Percentiles rank a stretch among this genome's conserved stretches.
Conservation (phyloP, 2,329 filamentous ascomycete genomes). For the Bipolaris bicolor region DNA sequence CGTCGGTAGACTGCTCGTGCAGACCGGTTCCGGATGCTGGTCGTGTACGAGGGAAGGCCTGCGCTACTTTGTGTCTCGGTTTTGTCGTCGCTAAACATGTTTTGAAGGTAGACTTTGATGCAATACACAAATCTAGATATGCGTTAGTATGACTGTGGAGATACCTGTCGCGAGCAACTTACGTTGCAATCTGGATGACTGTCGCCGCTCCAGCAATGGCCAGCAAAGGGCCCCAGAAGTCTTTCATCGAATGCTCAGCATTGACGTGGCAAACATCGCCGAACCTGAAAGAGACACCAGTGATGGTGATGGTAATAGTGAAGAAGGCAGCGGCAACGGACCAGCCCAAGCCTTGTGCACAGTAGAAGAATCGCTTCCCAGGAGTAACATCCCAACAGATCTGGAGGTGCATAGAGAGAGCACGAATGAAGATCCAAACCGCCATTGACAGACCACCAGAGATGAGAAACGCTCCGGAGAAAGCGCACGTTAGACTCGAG, state of each 20-base stretch:
- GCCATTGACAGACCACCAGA: constrained; percentile 83
- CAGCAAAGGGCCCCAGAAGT: constrained; percentile 89
- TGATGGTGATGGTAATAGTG: constrained; percentile 77
- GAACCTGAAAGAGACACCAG: constrained; percentile 93
- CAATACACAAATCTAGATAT: constrained; percentile 70
- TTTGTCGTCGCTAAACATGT: constrained; percentile 73
- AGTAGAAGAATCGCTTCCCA: constrained; percentile 87
- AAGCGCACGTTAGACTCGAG: constrained; percentile 79
- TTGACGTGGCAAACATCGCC: constrained; percentile 94
- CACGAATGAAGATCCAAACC: constrained; percentile 90
- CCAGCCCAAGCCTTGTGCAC: constrained; percentile 81
- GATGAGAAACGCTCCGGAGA: constrained; percentile 84
- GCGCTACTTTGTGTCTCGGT: constrained; percentile 69
- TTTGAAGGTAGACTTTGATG: constrained; percentile 90
- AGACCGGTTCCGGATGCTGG: constrained; percentile 78
- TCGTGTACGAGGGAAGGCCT: constrained; percentile 69
- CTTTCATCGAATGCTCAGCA: constrained; percentile 78
- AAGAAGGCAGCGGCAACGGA: constrained; percentile 79
- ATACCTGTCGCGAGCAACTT: constrained; percentile 51
- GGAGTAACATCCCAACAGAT: constrained; percentile 97
- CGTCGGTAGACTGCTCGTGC: constrained; percentile 88
- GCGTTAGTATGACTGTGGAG: constrained; percentile 18
- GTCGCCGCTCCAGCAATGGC: constrained; percentile 77
- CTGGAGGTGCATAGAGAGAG: constrained; percentile 91
- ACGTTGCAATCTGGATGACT: constrained; percentile 82